phyloP scores from a whole-genome alignment of 305 asterid genomes.

The Fraxinus dipetala region DNA sequence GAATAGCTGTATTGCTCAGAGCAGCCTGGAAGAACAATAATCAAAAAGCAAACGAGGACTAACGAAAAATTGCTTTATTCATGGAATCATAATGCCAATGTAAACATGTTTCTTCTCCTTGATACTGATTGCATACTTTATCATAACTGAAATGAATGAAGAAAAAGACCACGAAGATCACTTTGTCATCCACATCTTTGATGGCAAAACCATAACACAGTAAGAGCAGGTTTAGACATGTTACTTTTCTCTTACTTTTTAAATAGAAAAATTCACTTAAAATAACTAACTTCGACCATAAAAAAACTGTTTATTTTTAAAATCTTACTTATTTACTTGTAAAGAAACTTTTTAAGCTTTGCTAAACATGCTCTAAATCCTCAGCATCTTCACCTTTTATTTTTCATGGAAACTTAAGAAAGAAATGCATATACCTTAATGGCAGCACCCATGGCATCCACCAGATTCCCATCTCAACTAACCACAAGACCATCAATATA shows the following conservation, averaged over 20 bases:
- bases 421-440: constrained; percentile 51
- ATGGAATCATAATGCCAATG: not conserved
- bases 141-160: not conserved
- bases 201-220: not conserved
- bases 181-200: not conserved
- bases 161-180: not conserved
- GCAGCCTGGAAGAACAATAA: constrained; percentile 56
- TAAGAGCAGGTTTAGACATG: not conserved
- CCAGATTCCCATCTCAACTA: constrained; percentile 79
- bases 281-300: not conserved
- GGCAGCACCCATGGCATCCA: constrained; percentile 90
- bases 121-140: too few relatives aligned
- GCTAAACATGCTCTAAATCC: not conserved
- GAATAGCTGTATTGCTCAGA: constrained; percentile 77
- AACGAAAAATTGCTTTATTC: not conserved
- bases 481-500: constrained; percentile 79
- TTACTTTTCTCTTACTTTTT: not conserved
- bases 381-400: not conserved
- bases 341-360: not conserved
- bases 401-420: not conserved
- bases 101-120: not conserved
- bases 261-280: not conserved
- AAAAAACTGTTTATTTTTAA: not conserved
- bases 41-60: not conserved
- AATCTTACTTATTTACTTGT: not conserved